These are phyloP conservation scores for Gossypium arboreum DNA, from an alignment of 345 rosid species.

Conservation along the genomic window DNA sequence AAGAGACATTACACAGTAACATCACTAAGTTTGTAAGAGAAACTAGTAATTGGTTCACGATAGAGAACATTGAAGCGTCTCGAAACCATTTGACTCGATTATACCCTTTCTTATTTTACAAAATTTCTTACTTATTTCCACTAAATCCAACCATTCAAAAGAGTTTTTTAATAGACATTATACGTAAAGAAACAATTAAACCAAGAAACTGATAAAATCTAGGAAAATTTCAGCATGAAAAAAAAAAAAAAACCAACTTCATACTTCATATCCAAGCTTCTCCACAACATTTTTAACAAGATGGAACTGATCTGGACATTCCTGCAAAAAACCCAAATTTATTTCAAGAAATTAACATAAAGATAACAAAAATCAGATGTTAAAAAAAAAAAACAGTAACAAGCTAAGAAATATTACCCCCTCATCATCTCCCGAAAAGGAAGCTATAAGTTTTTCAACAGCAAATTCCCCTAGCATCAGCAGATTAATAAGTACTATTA, in stretches of 20 bases:
- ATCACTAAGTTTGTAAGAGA: background rate
- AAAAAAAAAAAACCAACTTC: conserved; percentile 13
- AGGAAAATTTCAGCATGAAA: background rate
- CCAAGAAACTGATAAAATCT: background rate
- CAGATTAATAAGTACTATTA: conserved; percentile 19
- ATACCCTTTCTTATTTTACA: background rate
- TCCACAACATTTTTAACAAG: conserved; percentile 54
- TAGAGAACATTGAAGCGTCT: background rate
- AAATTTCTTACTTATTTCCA: background rate
- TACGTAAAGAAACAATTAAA: background rate
- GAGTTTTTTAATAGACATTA: background rate
- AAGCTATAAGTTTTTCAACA: conserved; percentile 54
- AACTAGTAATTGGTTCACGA: background rate
- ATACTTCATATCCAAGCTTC: conserved; percentile 67
- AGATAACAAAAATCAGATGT: background rate
- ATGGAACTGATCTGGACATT: conserved; percentile 69
- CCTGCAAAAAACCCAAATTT: conserved; percentile 35
- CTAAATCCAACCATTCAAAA: background rate
- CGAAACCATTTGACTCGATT: background rate
- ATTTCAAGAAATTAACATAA: conserved; percentile 1
- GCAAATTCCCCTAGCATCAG: conserved; percentile 62
- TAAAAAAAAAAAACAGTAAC: background rate
- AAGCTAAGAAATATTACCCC: conserved; percentile 37
- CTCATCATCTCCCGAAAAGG: conserved; percentile 30
- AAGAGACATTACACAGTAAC: background rate